Evolutionary conservation across 1,139 yeast genomes (phyloP), one percentile per base, ranked within the genome.

Genomic region (Lodderomyces pseudojiufengensis): DNA sequence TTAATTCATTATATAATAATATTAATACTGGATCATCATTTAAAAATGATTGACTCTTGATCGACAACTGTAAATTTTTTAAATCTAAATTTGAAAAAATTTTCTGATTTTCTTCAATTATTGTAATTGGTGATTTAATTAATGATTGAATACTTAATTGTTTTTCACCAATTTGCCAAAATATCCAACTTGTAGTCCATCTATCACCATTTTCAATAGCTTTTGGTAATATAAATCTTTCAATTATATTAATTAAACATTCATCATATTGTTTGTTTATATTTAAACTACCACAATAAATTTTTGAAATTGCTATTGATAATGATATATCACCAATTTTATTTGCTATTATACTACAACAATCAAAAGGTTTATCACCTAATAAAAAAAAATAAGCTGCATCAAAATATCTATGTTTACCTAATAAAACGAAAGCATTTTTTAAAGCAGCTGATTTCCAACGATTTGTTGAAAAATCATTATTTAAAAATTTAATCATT

Each of bases 391-490:
- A 90, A 24, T 84, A 80, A 0, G 97, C 97, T 0, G 97, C 95
- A 57, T 90, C 95, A 52, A 76, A 61, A 51, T 74, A 86, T 29
- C 97, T 65, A 55, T 88, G 98, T 51, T 87, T 86, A 39, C 97
- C 88, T 43, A 92, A 59, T 29, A 92, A 63, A 0, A 88, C 97
- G 65, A 78, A 92, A 0, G 98, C 98, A 60, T 92, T 92, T 52
- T 92, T 92, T 51, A 78, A 61, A 0, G 98, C 97, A 0, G 97
- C 96, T 0, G 86, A 73, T 47, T 68, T 73, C 96, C 97, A 90
- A 34, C 96, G 65, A 9, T 73, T 69, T 38, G 78, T 75, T 1
- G 62, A 63, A 52, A 90, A 92, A 54, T 94, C 94, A 52, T 90
- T 83, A 14, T 70, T 67, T 49, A 92, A 63, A 48, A 92, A 83